Percentiles rank a stretch among this genome's conserved stretches.
Conservation (phyloP, 768 basidiomycete species). For the Termitomyces sp. region DNA sequence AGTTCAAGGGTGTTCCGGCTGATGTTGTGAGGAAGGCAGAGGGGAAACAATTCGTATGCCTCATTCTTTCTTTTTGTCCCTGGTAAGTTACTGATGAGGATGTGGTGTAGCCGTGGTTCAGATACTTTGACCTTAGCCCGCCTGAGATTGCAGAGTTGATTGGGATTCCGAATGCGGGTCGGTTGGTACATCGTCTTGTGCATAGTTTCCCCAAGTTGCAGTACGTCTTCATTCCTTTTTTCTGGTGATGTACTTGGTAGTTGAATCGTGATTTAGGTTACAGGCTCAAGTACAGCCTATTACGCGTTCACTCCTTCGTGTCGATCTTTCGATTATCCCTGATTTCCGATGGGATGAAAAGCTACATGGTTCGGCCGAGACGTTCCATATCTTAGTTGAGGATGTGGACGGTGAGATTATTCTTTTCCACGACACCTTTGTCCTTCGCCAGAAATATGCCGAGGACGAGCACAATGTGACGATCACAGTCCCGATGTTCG, state of each 20-base stretch:
- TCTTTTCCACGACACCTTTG: slow-evolving; percentile 90
- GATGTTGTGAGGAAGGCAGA: slow-evolving; percentile 90
- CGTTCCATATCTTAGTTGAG: slow-evolving; percentile 91
- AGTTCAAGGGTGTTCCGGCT: slow-evolving; percentile 86
- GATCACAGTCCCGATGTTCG: slow-evolving; percentile 93
- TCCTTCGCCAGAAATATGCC: slow-evolving; percentile 87
- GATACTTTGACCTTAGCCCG: slow-evolving; percentile 89
- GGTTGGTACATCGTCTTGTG: slow-evolving; percentile 86
- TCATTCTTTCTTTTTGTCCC: not conserved
- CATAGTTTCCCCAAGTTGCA: slow-evolving; percentile 96
- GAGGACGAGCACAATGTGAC: slow-evolving; percentile 94
- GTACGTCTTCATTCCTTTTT: slow-evolving; percentile 30
- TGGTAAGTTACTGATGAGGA: not conserved
- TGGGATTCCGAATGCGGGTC: slow-evolving; percentile 89
- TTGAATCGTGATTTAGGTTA: slow-evolving; percentile 37
- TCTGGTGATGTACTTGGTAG: not conserved
- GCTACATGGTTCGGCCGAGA: slow-evolving; percentile 82
- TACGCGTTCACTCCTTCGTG: slow-evolving; percentile 85
- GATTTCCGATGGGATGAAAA: slow-evolving; percentile 99
- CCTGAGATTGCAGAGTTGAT: slow-evolving; percentile 95
- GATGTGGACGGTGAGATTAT: slow-evolving; percentile 97
- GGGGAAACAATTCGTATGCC: slow-evolving; percentile 90
- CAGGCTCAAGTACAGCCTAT: slow-evolving; percentile 97
- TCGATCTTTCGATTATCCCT: slow-evolving; percentile 92
- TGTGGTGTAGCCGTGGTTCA: slow-evolving; percentile 35